Conservation (phyloP, 2,329 filamentous ascomycete species). For the Claviceps arundinis region DNA sequence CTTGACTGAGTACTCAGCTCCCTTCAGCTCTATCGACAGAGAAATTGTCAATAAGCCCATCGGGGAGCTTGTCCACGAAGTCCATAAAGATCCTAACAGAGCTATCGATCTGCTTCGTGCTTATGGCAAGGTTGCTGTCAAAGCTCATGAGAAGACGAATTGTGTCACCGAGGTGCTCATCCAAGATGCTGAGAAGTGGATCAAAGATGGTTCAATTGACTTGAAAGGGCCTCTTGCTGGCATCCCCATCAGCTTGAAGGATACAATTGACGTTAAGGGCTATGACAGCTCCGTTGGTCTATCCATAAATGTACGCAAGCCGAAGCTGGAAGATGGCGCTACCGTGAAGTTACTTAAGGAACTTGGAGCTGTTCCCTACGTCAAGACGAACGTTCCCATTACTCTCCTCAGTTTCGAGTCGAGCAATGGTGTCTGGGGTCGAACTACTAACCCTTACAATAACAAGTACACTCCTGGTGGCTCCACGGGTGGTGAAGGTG, state of each 20-base stretch:
- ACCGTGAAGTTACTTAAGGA: conserved; percentile 70
- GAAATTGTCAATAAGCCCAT: conserved; percentile 61
- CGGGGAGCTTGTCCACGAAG: conserved; percentile 61
- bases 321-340: conserved; percentile 51
- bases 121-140: conserved; percentile 76
- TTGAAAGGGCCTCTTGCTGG: conserved; percentile 73
- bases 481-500: conserved; percentile 75
- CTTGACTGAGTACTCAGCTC: conserved; percentile 51
- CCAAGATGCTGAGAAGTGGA: conserved; percentile 63
- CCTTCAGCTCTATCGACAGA: conserved; percentile 51
- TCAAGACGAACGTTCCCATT: conserved; percentile 83
- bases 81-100: conserved; percentile 53
- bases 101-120: conserved; percentile 66
- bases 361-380: conserved; percentile 78
- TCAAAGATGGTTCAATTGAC: conserved; percentile 45
- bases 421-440: conserved; percentile 66
- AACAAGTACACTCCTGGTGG: conserved; percentile 76
- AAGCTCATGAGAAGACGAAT: conserved; percentile 77
- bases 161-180: conserved; percentile 82
- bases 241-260: conserved; percentile 78
- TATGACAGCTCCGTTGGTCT: conserved; percentile 78
- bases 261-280: conserved; percentile 63
- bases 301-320: conserved; percentile 57
- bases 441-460: conserved; percentile 71
- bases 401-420: conserved; percentile 81